Percentiles rank a stretch among this genome's conserved stretches.
Conservation (phyloP, 257 asterid genomes). For the Ajuga chamaepitys region DNA sequence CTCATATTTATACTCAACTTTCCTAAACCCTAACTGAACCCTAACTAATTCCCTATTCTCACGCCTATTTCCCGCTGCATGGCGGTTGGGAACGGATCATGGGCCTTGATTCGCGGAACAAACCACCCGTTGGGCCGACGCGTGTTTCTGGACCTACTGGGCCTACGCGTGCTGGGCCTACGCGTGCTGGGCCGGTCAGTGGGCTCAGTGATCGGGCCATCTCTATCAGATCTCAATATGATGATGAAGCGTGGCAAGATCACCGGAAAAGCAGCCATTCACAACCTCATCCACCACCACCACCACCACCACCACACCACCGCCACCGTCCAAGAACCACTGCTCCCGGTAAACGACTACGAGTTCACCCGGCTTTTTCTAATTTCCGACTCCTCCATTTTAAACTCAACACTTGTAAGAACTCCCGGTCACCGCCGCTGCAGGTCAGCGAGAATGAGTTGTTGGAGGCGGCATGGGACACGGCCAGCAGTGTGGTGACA, state of each 20-base stretch:
- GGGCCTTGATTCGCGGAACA: too few relatives aligned
- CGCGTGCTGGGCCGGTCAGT: too few relatives aligned
- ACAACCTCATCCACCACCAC: conserved; percentile 47
- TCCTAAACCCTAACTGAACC: too few relatives aligned
- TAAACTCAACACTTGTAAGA: conserved; percentile 39
- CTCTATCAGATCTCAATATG: conserved; percentile 56
- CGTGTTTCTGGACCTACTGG: too few relatives aligned
- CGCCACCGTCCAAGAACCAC: conserved; percentile 15
- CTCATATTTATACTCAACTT: too few relatives aligned
- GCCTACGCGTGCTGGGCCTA: too few relatives aligned
- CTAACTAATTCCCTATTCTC: too few relatives aligned
- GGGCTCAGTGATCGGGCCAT: too few relatives aligned
- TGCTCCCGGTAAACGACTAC: conserved; percentile 32
- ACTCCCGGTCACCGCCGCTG: conserved; percentile 17
- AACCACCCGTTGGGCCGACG: too few relatives aligned
- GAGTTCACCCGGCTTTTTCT: conserved; percentile 49
- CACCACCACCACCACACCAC: conserved; percentile 18
- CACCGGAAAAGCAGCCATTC: conserved; percentile 65
- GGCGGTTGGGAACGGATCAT: too few relatives aligned
- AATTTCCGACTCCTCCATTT: conserved; percentile 42
- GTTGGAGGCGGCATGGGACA: conserved; percentile 35
- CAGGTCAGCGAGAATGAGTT: conserved; percentile 15
- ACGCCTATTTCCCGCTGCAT: too few relatives aligned
- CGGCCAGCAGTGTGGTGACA: conserved; percentile 27
- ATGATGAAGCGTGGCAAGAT: conserved; percentile 67